Evolutionary conservation across 2,329 filamentous ascomycete species (phyloP).

Genomic region (Phialocephala sp.): DNA sequence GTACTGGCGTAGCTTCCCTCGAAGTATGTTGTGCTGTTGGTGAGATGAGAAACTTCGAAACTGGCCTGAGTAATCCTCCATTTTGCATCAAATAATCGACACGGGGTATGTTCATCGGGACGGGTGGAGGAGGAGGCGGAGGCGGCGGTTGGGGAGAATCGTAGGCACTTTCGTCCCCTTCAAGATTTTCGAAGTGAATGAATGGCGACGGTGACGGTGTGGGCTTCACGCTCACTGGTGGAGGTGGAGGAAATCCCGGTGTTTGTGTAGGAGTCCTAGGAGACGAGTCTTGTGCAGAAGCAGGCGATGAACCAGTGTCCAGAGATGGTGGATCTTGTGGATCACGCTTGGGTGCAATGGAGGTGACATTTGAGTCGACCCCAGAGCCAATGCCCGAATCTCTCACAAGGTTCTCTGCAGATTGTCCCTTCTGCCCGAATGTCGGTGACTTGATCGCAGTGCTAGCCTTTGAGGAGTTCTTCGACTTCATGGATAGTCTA

Average conservation of each 20-base stretch:
- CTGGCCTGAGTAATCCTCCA: conserved; percentile 75
- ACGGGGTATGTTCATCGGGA: conserved; percentile 72
- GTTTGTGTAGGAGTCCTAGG: conserved; percentile 65
- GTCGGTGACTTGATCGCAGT: conserved; percentile 54
- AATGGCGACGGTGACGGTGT: conserved; percentile 39
- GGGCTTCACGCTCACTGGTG: conserved; percentile 36
- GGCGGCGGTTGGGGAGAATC: conserved; percentile 64
- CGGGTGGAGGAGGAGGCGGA: conserved; percentile 66
- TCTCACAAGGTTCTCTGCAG: conserved; percentile 22
- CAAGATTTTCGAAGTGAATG: conserved; percentile 45
- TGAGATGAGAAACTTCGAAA: conserved; percentile 76
- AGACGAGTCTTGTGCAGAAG: conserved; percentile 59
- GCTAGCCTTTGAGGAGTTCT: conserved; percentile 62
- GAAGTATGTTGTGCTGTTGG: conserved; percentile 62
- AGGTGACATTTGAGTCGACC: conserved; percentile 47
- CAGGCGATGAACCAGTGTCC: conserved; percentile 50
- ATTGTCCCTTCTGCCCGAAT: conserved; percentile 17
- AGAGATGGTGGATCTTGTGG: conserved; percentile 44
- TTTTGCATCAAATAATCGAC: conserved; percentile 94
- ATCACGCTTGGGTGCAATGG: conserved; percentile 46
- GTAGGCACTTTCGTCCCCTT: conserved; percentile 37
- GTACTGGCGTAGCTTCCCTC: conserved; percentile 32
- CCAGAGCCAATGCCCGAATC: conserved; percentile 39
- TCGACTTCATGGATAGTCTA: conserved; percentile 60
- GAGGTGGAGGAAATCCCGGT: conserved; percentile 50